These are phyloP conservation scores for Suillus subaureus DNA, from an alignment of 768 basidiomycete genomes.

Conservation along the genomic window DNA sequence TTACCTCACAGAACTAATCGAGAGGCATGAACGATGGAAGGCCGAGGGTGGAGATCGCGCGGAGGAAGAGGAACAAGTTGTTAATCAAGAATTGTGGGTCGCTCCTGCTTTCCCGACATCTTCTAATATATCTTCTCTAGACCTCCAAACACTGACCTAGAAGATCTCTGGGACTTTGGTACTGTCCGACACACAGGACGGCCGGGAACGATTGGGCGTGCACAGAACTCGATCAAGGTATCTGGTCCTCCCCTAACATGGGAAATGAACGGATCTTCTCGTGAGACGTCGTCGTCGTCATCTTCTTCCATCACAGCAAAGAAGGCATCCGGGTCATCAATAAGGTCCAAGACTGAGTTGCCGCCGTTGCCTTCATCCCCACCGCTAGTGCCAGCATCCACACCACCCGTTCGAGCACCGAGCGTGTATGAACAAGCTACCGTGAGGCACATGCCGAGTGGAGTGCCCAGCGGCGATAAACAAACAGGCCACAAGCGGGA, in stretches of 20 bases:
- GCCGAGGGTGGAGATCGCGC: conserved; percentile 80
- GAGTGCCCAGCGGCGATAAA: conserved; percentile 24
- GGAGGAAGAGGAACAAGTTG: conserved; percentile 70
- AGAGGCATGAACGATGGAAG: conserved; percentile 92
- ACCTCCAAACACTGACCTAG: conserved; percentile 58
- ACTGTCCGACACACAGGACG: conserved; percentile 80
- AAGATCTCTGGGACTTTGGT: conserved; percentile 97
- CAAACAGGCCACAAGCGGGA: conserved; percentile 43
- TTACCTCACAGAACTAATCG: conserved; percentile 95
- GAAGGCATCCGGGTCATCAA: conserved; percentile 43
- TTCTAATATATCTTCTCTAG: conserved; percentile 35
- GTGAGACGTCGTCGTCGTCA: conserved; percentile 34
- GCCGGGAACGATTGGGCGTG: conserved; percentile 67
- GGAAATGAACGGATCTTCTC: conserved; percentile 68
- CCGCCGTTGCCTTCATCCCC: conserved; percentile 56
- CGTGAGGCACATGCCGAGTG: conserved; percentile 56
- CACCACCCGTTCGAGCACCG: conserved; percentile 36
- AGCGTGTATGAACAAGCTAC: conserved; percentile 64
- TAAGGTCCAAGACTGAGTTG: conserved; percentile 56
- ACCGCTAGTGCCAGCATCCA: conserved; percentile 53
- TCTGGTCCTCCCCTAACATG: conserved; percentile 76
- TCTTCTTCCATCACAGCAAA: conserved; percentile 36
- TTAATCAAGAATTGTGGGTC: conserved; percentile 65
- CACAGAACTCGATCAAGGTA: conserved; percentile 53
- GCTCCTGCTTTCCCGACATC: conserved; percentile 8